Evolutionary conservation across 176 grass and related monocot genomes (phyloP).

Genomic region (Miscanthus lutarioriparius): DNA sequence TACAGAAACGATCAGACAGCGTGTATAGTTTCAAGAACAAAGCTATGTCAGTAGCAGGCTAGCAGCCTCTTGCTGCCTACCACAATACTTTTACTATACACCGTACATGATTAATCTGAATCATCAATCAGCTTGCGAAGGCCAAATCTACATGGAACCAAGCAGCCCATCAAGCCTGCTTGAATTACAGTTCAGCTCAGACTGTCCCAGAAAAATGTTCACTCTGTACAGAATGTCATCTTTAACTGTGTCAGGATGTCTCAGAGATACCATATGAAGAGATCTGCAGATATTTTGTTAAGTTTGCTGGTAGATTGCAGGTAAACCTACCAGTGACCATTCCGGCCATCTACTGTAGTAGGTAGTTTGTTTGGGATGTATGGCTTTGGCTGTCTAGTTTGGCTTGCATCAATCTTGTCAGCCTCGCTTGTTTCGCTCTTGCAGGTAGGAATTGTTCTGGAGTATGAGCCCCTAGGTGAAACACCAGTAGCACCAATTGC

Average conservation of each 20-base stretch:
- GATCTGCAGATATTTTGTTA: background rate
- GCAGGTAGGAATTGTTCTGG: conserved; percentile 53
- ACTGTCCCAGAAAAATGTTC: background rate
- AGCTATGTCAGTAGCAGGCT: background rate
- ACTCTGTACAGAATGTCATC: conserved; percentile 21
- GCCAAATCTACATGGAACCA: background rate
- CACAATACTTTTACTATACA: background rate
- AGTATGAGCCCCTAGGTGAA: conserved; percentile 47
- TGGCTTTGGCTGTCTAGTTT: conserved; percentile 37
- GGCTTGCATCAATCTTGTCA: conserved; percentile 39
- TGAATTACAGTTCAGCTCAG: background rate
- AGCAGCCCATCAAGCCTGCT: background rate
- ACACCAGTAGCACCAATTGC: conserved; percentile 19
- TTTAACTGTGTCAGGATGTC: background rate
- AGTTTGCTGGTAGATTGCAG: background rate
- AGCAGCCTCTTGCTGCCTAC: background rate
- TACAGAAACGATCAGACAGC: background rate
- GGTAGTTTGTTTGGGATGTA: conserved; percentile 50
- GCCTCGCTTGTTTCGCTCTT: conserved; percentile 47
- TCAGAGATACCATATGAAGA: background rate
- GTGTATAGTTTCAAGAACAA: background rate
- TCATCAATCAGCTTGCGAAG: background rate
- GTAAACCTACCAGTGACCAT: conserved; percentile 50
- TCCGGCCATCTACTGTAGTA: conserved; percentile 50
- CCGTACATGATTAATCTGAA: background rate